These are phyloP conservation scores for Poa annua DNA, from an alignment of 176 grass and related monocot genomes.

Conservation along the genomic window DNA sequence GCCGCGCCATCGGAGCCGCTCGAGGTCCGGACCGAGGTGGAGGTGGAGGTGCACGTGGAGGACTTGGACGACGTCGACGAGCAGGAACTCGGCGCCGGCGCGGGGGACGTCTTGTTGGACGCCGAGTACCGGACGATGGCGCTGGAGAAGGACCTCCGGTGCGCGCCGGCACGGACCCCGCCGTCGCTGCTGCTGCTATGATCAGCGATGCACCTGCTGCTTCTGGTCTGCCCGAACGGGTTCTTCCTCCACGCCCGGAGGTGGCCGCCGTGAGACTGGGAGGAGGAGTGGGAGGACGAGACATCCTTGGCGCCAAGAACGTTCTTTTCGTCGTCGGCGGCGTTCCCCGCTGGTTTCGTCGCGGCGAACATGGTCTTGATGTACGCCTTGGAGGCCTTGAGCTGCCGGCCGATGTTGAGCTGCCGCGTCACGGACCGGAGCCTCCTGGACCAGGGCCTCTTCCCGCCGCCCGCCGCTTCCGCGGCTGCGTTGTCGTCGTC, in stretches of 20 bases:
- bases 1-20: constrained; percentile 43
- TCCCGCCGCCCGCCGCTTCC: constrained; percentile 24
- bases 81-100: constrained; percentile 18
- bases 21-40: constrained; percentile 58
- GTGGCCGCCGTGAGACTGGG: not conserved
- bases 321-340: constrained; percentile 41
- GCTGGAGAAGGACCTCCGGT: constrained; percentile 84
- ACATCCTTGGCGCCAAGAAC: constrained; percentile 16
- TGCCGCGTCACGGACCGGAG: constrained; percentile 54
- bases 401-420: constrained; percentile 60
- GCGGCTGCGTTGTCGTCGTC: not conserved
- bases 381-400: constrained; percentile 81
- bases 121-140: constrained; percentile 53
- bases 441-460: constrained; percentile 76
- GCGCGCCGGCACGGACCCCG: constrained; percentile 41
- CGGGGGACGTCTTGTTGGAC: constrained; percentile 53
- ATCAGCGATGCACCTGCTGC: constrained; percentile 38
- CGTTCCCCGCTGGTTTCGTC: constrained; percentile 35
- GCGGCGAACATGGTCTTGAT: constrained; percentile 74
- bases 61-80: constrained; percentile 51
- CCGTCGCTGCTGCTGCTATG: not conserved
- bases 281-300: not conserved
- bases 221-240: constrained; percentile 58
- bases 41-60: constrained; percentile 52
- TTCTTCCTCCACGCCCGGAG: constrained; percentile 57